Percentiles rank a stretch among this genome's conserved stretches.
Conservation (phyloP, 768 basidiomycete species). For the Collybia nuda region DNA sequence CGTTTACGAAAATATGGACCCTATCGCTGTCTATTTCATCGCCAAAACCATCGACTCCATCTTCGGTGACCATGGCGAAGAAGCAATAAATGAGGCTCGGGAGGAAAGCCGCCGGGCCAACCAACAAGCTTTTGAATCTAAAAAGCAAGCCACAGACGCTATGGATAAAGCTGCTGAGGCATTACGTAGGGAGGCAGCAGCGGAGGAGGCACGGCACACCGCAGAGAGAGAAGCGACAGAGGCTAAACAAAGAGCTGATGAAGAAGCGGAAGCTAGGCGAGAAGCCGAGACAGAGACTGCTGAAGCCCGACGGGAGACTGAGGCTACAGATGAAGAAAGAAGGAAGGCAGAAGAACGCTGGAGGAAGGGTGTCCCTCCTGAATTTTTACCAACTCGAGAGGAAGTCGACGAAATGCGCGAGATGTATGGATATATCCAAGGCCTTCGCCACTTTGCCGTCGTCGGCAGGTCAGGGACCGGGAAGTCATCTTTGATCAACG, state of each 20-base stretch:
- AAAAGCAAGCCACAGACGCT: not conserved
- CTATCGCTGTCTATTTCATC: no score
- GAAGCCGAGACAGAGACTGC: not conserved
- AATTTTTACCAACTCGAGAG: not conserved
- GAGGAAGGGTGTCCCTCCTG: conserved; percentile 3
- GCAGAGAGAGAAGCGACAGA: not conserved
- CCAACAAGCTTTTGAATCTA: not conserved
- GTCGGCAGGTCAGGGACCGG: conserved; percentile 31
- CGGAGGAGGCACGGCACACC: not conserved
- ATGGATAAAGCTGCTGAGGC: not conserved
- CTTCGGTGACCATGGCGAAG: no score
- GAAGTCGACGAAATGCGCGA: not conserved
- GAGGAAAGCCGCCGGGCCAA: no score
- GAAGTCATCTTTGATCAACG: conserved; percentile 35
- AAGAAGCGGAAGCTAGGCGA: not conserved
- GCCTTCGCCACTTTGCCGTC: conserved; percentile 23
- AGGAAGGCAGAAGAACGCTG: not conserved
- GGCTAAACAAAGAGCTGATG: conserved; percentile 1
- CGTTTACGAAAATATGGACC: no score
- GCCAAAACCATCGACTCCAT: no score
- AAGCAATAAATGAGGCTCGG: no score
- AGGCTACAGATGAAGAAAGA: not conserved
- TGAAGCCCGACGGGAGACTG: not conserved
- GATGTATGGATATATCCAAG: not conserved
- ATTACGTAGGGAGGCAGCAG: not conserved